Conservation (phyloP, 1,284 basidiomycete species). For the Stereum hirsutum region DNA sequence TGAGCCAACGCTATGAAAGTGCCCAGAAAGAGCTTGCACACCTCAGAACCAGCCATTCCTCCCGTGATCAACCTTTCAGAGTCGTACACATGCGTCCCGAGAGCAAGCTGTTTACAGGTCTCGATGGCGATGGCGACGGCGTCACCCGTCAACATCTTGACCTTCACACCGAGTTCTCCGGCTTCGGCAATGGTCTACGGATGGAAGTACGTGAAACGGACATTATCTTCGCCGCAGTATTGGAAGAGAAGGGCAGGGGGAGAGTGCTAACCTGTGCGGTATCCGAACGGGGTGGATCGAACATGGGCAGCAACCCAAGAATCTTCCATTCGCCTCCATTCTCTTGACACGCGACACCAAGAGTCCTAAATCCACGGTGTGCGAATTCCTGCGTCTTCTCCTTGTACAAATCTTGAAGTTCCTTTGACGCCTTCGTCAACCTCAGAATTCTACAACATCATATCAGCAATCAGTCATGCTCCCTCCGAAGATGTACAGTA, state of each 20-base stretch:
- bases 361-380: conserved; percentile 39
- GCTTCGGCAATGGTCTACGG: conserved; percentile 40
- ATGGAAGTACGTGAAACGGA: neutral
- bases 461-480: neutral
- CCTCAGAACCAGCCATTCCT: conserved; percentile 40
- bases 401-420: conserved; percentile 31
- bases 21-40: conserved; percentile 21
- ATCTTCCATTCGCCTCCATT: conserved; percentile 34
- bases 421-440: conserved; percentile 29
- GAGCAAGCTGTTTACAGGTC: conserved; percentile 30
- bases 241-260: neutral
- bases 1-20: neutral
- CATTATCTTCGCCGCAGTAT: neutral
- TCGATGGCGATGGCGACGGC: conserved; percentile 49
- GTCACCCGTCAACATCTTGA: conserved; percentile 53
- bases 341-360: conserved; percentile 41
- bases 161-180: conserved; percentile 35
- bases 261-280: conserved; percentile 24
- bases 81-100: conserved; percentile 43
- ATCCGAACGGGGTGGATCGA: conserved; percentile 42
- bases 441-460: conserved; percentile 28
- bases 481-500: neutral
- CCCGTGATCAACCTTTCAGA: conserved; percentile 43
- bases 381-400: conserved; percentile 34
- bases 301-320: conserved; percentile 16